A percentile compares a stretch with the other conserved stretches of the same genome.
Evolutionary conservation across 345 rosid species (phyloP).

Genomic region (Salix udensis): DNA sequence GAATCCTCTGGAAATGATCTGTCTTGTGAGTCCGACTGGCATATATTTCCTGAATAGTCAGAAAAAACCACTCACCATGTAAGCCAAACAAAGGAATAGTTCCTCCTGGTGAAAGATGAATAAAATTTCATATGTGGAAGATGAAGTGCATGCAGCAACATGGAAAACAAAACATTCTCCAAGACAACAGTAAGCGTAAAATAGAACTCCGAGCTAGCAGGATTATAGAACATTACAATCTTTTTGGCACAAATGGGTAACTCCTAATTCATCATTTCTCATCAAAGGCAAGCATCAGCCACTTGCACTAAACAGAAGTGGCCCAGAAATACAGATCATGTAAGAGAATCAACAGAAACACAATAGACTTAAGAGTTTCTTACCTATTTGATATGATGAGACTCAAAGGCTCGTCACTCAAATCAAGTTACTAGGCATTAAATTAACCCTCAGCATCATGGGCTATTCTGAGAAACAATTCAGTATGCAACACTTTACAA

Average conservation of each 20-base stretch:
- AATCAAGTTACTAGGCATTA: not conserved
- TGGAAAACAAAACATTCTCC: not conserved
- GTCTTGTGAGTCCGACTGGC: constrained; percentile 47
- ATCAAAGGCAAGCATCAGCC: not conserved
- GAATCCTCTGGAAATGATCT: constrained; percentile 46
- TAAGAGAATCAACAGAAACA: no score
- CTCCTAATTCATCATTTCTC: not conserved
- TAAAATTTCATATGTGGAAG: not conserved
- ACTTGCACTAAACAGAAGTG: no score
- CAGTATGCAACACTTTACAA: not conserved
- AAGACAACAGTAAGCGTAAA: not conserved
- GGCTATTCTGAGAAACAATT: not conserved
- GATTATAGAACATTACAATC: not conserved
- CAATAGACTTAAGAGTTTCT: not conserved
- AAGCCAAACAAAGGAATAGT: not conserved
- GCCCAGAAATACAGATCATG: no score
- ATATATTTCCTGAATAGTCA: constrained; percentile 36
- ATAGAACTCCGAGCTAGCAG: not conserved
- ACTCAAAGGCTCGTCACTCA: not conserved
- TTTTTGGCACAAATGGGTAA: not conserved
- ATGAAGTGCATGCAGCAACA: not conserved
- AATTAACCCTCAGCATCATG: not conserved
- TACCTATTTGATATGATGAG: not conserved
- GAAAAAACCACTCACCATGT: not conserved
- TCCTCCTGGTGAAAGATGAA: no score